phyloP scores from a whole-genome alignment of 2,329 filamentous ascomycete genomes.

The Emmonsiellopsis sp. region DNA sequence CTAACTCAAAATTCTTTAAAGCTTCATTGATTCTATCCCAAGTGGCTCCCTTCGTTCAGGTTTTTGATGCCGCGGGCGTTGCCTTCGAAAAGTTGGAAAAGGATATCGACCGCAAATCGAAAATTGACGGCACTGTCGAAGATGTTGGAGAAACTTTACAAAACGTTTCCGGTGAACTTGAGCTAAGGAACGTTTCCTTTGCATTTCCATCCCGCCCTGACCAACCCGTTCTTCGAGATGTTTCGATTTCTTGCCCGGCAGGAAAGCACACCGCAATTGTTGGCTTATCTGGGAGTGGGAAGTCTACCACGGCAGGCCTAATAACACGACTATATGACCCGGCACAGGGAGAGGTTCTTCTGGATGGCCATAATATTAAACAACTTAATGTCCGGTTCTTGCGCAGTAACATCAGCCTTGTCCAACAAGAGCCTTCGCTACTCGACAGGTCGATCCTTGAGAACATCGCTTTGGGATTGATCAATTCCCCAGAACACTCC shows the following conservation, averaged over 20 bases:
- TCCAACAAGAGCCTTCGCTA: slow-evolving; percentile 76
- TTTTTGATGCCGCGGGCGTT: slow-evolving; percentile 41
- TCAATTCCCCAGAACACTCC: slow-evolving; percentile 16
- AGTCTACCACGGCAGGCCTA: slow-evolving; percentile 32
- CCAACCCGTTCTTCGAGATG: slow-evolving; percentile 17
- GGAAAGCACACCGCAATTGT: slow-evolving; percentile 80
- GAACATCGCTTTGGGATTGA: slow-evolving; percentile 56
- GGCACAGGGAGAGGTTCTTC: slow-evolving; percentile 58
- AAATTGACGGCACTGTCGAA: slow-evolving; percentile 34
- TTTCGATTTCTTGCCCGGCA: slow-evolving; percentile 59
- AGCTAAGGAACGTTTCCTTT: slow-evolving; percentile 29
- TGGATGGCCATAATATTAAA: slow-evolving; percentile 68
- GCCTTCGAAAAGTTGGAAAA: slow-evolving; percentile 49
- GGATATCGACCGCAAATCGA: slow-evolving; percentile 45
- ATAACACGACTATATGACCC: slow-evolving; percentile 61
- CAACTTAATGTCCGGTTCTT: slow-evolving; percentile 71
- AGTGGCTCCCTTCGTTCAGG: slow-evolving; percentile 39
- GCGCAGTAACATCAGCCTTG: slow-evolving; percentile 72
- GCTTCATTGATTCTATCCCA: slow-evolving; percentile 38
- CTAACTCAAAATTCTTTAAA: slow-evolving; percentile 10
- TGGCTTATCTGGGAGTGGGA: slow-evolving; percentile 40
- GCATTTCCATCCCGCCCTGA: slow-evolving; percentile 38
- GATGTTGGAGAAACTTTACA: slow-evolving; percentile 15
- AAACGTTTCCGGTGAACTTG: slow-evolving; percentile 21
- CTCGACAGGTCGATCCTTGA: slow-evolving; percentile 74